phyloP scores from a whole-genome alignment of 148 eudicot species.

The Chenopodium suecicum region DNA sequence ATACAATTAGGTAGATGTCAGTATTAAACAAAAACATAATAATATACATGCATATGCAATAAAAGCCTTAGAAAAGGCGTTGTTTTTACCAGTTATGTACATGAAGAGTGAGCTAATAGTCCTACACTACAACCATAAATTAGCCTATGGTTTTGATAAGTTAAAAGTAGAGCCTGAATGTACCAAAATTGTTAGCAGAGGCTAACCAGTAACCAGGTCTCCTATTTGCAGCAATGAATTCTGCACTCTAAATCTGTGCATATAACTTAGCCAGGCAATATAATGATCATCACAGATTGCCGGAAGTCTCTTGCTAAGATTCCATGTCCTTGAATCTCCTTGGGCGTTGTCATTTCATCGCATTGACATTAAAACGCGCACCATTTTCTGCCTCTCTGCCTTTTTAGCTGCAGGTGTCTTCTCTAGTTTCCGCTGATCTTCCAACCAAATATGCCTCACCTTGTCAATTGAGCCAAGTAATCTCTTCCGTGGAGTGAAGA shows the following conservation, averaged over 20 bases:
- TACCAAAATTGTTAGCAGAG: constrained; percentile 17
- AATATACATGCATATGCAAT: background rate
- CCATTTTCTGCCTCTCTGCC: constrained; percentile 58
- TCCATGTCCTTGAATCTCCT: background rate
- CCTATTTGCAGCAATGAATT: background rate
- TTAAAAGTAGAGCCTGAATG: background rate
- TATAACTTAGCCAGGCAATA: background rate
- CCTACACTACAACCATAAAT: constrained; percentile 3
- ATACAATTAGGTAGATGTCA: background rate
- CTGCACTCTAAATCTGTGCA: background rate
- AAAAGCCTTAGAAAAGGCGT: background rate
- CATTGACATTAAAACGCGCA: constrained; percentile 76
- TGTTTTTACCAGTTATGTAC: background rate
- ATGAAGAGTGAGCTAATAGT: constrained; percentile 1
- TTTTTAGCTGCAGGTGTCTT: constrained; percentile 65
- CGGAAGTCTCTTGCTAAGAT: background rate
- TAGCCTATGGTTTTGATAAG: background rate
- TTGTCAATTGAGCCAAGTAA: constrained; percentile 65
- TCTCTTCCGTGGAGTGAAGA: constrained; percentile 29
- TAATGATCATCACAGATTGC: background rate
- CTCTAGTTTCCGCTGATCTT: constrained; percentile 55
- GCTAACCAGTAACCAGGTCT: constrained; percentile 9
- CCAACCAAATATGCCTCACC: constrained; percentile 61
- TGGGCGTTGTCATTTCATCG: constrained; percentile 24
- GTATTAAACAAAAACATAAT: background rate